A percentile compares a stretch with the other conserved stretches of the same genome.
Conservation (phyloP, 345 rosid species). For the Euphorbia lathyris region DNA sequence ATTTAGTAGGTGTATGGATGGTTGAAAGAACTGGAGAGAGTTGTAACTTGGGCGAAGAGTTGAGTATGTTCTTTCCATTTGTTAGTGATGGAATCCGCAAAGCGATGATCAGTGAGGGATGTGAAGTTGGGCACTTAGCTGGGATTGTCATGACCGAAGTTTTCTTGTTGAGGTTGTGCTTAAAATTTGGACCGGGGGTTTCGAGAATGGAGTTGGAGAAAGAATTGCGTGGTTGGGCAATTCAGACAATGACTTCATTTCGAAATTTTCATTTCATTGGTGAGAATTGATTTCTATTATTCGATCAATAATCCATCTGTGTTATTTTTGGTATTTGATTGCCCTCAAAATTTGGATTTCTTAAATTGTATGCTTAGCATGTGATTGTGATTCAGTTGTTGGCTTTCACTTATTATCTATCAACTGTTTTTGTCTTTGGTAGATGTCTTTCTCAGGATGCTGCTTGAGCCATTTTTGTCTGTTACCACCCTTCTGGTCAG, state of each 20-base stretch:
- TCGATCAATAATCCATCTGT: no score
- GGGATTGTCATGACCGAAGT: conserved; percentile 69
- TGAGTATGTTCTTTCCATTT: conserved; percentile 50
- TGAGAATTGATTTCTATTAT: conserved; percentile 24
- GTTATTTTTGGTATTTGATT: background rate
- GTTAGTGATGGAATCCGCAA: conserved; percentile 39
- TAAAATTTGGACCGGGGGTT: conserved; percentile 41
- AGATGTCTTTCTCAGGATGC: conserved; percentile 60
- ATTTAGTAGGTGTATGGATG: conserved; percentile 55
- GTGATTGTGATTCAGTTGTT: background rate
- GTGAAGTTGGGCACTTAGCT: conserved; percentile 47
- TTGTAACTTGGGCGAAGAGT: conserved; percentile 33
- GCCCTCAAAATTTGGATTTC: background rate
- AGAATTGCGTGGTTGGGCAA: conserved; percentile 38
- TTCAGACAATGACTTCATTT: conserved; percentile 47
- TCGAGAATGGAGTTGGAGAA: conserved; percentile 37
- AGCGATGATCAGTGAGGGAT: conserved; percentile 32
- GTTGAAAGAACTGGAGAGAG: conserved; percentile 39
- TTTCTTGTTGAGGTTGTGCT: conserved; percentile 50
- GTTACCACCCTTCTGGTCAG: conserved; percentile 51
- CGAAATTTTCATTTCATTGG: conserved; percentile 53
- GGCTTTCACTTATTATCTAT: conserved; percentile 5
- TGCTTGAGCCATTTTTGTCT: conserved; percentile 57
- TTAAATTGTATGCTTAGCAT: background rate
- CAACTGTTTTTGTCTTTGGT: conserved; percentile 10